Conservation (phyloP, 371 early-diverging fungal species). For the Mucor irregularis region DNA sequence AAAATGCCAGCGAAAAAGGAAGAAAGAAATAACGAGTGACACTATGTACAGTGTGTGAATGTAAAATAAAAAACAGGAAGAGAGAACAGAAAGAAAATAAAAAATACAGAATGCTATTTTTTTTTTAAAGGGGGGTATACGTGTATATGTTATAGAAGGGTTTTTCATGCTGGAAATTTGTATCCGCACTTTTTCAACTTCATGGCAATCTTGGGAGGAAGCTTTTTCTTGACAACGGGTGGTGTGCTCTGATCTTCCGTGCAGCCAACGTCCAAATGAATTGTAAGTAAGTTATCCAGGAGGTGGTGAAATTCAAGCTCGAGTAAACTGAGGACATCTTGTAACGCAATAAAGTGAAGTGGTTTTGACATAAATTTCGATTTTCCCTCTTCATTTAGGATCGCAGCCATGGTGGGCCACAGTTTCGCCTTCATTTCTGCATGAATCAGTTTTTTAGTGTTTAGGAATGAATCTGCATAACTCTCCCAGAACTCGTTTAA, state of each 20-base stretch:
- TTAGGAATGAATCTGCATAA: slow-evolving; percentile 48
- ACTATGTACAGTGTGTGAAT: background rate
- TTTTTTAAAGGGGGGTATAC: background rate
- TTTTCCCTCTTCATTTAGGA: slow-evolving; percentile 36
- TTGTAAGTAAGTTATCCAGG: slow-evolving; percentile 62
- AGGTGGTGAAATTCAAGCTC: slow-evolving; percentile 60
- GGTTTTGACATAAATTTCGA: slow-evolving; percentile 55
- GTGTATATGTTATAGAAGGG: no score
- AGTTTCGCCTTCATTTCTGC: slow-evolving; percentile 57
- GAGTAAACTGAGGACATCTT: slow-evolving; percentile 61
- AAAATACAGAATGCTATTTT: background rate
- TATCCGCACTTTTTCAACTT: slow-evolving; percentile 38
- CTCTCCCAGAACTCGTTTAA: slow-evolving; percentile 46
- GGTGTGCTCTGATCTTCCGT: background rate
- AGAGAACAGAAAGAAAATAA: no score
- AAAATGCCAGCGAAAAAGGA: background rate
- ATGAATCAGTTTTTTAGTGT: slow-evolving; percentile 12
- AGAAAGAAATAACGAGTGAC: background rate
- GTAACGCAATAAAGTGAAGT: slow-evolving; percentile 65
- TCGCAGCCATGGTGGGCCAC: slow-evolving; percentile 66
- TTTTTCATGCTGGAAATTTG: background rate
- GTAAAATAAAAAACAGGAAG: background rate
- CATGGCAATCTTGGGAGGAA: slow-evolving; percentile 51
- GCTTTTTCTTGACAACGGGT: slow-evolving; percentile 16
- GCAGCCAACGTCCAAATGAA: slow-evolving; percentile 61